Base-by-base conservation (phyloP, 2,329 filamentous ascomycete genomes). In the Cladophialophora chaetospira region DNA sequence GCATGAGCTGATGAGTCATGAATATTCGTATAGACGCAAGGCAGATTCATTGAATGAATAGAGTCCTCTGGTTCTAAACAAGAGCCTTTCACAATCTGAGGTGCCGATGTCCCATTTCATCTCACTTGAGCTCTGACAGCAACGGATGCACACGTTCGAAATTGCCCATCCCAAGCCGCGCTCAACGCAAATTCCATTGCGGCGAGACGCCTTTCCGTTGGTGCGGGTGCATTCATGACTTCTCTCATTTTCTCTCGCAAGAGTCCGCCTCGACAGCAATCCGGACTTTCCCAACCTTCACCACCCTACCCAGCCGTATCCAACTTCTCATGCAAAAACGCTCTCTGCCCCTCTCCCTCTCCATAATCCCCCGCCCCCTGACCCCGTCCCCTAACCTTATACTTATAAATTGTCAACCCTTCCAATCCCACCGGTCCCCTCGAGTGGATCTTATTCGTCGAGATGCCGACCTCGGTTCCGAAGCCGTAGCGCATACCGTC, bases 401-500 rank as follows among this genome's bases (percentile, higher is more conserved):
- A 99, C 79, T 97, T 97, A 77, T 99, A 97, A 61, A 97, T 97
- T 71, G 91, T 96, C 71, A 99, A 75, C 0, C 94, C 94, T 69
- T 97, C 94, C 50, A 99, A 77, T 1, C 94, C 94, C 4, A 99
- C 94, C 0, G 94, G 94, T 0, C 94, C 94, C 48, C 94, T 81
- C 1, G 90, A 89, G 71, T 99, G 94, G 63, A 99, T 96, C 79
- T 97, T 99, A 79, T 97, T 99, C 47, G 94, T 99, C 76, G 89
- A 95, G 74, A 99, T 97, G 53, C 94, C 94, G 21, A 99, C 94
- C 75, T 99, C 94, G 0, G 94, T 97, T 45, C 94, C 94, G 74
- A 99, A 99, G 5, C 94, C 94, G 71, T 95, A 97, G 38, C 94
- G 83, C 88, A 96, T 97, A 5, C 94, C 94, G 72, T 99, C 94